These are phyloP conservation scores for Atractiella rhizophila DNA, from an alignment of 768 basidiomycete genomes.

Conservation along the genomic window DNA sequence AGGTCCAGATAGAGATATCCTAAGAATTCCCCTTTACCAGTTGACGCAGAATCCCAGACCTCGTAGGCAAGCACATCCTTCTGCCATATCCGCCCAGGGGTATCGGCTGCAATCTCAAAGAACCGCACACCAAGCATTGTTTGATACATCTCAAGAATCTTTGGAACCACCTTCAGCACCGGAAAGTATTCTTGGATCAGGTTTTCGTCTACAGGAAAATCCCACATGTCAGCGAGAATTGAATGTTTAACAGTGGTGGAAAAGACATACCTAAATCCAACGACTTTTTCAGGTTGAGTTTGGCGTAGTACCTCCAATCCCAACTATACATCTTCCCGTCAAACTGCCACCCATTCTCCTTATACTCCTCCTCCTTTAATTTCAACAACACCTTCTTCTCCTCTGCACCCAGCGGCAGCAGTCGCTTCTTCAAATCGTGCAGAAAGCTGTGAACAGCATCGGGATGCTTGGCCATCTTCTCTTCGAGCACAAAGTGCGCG, in stretches of 20 bases:
- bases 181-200: constrained; percentile 76
- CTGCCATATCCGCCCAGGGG: no score
- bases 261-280: background rate
- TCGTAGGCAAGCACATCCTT: constrained; percentile 59
- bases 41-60: constrained; percentile 32
- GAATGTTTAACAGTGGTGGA: constrained; percentile 18
- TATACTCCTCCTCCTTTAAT: constrained; percentile 50
- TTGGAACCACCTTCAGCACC: constrained; percentile 52
- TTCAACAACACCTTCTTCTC: constrained; percentile 42
- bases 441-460: constrained; percentile 42
- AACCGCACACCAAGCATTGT: constrained; percentile 53
- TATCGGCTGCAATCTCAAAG: constrained; percentile 25
- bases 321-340: constrained; percentile 21
- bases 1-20: constrained; percentile 74
- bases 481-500: constrained; percentile 60
- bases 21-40: constrained; percentile 27
- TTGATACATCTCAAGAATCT: constrained; percentile 62
- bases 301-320: background rate
- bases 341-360: constrained; percentile 33
- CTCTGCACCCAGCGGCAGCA: constrained; percentile 43
- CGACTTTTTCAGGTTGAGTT: background rate
- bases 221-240: background rate
- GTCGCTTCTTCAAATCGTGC: constrained; percentile 43
- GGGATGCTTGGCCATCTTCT: constrained; percentile 30
- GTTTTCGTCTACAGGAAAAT: constrained; percentile 31